Conservation (phyloP, 164 flowering plant genomes). For the Echeveria elegans region DNA sequence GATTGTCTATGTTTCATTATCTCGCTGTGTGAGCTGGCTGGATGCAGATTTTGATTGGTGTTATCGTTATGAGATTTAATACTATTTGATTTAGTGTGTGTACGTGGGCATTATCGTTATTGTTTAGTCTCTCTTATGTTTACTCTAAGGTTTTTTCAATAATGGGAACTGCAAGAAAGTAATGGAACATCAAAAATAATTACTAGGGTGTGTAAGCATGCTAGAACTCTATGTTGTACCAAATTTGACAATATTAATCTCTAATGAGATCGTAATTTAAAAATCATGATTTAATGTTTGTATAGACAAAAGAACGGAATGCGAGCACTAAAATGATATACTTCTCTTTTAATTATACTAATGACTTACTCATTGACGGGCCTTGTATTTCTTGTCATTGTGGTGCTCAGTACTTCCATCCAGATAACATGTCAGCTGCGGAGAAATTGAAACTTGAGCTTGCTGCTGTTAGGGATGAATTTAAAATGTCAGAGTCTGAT, state of each 20-base stretch:
- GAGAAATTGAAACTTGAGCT: slow-evolving; percentile 85
- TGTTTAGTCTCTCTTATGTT: too few relatives aligned
- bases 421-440: slow-evolving; percentile 84
- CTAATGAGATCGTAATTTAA: neutral
- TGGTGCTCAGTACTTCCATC: slow-evolving; percentile 75
- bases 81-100: neutral
- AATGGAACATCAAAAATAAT: neutral
- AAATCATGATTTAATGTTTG: neutral
- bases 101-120: too few relatives aligned
- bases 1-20: neutral
- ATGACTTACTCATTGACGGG: neutral
- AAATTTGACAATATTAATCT: neutral
- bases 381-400: neutral
- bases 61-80: neutral
- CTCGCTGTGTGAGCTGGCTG: neutral
- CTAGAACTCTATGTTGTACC: neutral
- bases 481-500: slow-evolving; percentile 92
- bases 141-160: neutral
- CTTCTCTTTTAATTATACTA: neutral
- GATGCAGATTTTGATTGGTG: neutral
- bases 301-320: neutral
- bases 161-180: neutral
- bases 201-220: neutral
- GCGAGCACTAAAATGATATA: neutral
- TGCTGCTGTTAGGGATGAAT: slow-evolving; percentile 69